Percentiles rank a stretch among this genome's conserved stretches.
Conservation (phyloP, 2,329 filamentous ascomycete genomes). For the Pleoardoris graminearum region DNA sequence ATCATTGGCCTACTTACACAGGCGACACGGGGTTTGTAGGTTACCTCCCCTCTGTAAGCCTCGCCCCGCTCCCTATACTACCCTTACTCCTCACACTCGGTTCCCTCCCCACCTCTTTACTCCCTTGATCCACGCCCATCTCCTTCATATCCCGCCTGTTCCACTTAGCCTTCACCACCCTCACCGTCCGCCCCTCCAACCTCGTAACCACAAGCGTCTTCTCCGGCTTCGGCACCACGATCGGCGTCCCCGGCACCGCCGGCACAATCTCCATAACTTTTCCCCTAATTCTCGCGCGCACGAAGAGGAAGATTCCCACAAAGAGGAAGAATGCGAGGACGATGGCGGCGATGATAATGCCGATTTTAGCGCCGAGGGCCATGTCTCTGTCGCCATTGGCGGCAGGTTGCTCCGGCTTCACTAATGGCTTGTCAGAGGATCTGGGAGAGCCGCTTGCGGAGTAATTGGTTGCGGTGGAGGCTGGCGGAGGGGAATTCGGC, state of each 20-base stretch:
- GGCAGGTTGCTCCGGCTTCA: not conserved
- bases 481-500: too few species aligned
- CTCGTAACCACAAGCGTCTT: not conserved
- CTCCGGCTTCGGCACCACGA: not conserved
- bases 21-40: not conserved
- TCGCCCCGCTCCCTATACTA: slow-evolving; percentile 8
- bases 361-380: slow-evolving; percentile 11
- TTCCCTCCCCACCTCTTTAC: slow-evolving; percentile 1
- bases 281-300: slow-evolving; percentile 15
- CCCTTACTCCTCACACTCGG: slow-evolving; percentile 6
- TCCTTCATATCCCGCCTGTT: slow-evolving; percentile 8
- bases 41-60: slow-evolving; percentile 10
- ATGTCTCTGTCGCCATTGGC: not conserved
- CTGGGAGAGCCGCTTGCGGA: not conserved
- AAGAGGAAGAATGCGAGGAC: slow-evolving; percentile 10
- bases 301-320: slow-evolving; percentile 8
- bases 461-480: too few species aligned
- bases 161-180: not conserved
- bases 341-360: slow-evolving; percentile 12
- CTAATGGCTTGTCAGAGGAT: not conserved
- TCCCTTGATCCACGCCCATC: slow-evolving; percentile 3
- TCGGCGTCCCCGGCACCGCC: not conserved
- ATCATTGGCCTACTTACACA: not conserved
- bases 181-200: not conserved
- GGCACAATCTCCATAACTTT: slow-evolving; percentile 17